These are phyloP conservation scores for Syzygium syzygioides DNA, from an alignment of 441 rosid species.

Conservation along the genomic window DNA sequence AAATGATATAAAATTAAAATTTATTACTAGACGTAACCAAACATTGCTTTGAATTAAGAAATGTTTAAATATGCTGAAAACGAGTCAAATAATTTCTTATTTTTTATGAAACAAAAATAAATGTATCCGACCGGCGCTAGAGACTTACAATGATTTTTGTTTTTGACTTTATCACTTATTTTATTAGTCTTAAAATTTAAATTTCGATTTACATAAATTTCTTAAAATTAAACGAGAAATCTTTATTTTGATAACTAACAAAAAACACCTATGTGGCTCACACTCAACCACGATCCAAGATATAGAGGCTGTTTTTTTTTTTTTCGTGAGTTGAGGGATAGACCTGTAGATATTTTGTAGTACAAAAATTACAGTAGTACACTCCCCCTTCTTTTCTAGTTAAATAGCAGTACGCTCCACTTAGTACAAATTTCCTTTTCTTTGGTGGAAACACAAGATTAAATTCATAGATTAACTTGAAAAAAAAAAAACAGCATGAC, in stretches of 20 bases:
- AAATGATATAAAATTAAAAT: background rate
- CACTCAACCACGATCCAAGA: background rate
- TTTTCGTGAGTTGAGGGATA: background rate
- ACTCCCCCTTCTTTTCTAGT: background rate
- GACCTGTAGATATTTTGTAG: background rate
- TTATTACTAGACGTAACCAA: background rate
- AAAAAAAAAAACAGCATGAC: background rate
- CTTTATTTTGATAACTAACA: background rate
- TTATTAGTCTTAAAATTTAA: background rate
- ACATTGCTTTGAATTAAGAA: background rate
- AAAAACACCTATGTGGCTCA: background rate
- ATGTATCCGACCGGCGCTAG: background rate
- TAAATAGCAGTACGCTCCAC: background rate
- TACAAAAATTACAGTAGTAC: background rate
- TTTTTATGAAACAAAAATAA: background rate
- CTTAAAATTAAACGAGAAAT: background rate
- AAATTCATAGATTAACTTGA: background rate
- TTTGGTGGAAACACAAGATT: background rate
- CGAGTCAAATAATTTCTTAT: background rate
- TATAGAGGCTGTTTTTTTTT: background rate
- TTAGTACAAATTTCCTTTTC: background rate
- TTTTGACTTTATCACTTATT: background rate
- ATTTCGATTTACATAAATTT: background rate
- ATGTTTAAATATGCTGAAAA: background rate
- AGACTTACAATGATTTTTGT: background rate